Evolutionary conservation across 768 basidiomycete species (phyloP), one percentile per base, ranked within the genome.

Genomic region (Gloeostereum incarnatum): DNA sequence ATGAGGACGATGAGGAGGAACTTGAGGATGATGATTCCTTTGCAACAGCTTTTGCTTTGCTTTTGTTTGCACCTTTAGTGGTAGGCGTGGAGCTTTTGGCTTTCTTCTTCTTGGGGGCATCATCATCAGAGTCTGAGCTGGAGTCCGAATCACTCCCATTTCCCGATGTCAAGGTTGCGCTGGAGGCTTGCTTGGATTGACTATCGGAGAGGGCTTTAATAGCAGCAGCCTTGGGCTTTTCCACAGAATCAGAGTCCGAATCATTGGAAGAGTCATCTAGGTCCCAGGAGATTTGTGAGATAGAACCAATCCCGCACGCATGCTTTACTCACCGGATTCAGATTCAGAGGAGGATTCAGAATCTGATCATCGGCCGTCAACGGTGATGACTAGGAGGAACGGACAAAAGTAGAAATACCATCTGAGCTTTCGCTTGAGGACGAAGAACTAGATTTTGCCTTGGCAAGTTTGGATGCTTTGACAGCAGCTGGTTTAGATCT

Each of bases 171-270:
- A 52, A 35, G 16, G 51, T 52, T 31, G 39, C 38, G 30, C 49
- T 52, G 2, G 47, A 49, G n/a, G 44, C 38, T 17, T 36, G 43
- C 30, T 44, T 42, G 19, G 31, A n/a, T 31, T 31, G 14, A 23
- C 35, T 33, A 27, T 43, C 44, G 4, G 46, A n/a, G n/a, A n/a
- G n/a, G n/a, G n/a, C n/a, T n/a, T n/a, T n/a, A n/a, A n/a, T n/a
- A n/a, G n/a, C n/a, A n/a, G n/a, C n/a, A n/a, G n/a, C n/a, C n/a
- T n/a, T n/a, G n/a, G n/a, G n/a, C n/a, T n/a, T n/a, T 31, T 39
- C 40, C 14, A 23, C 24, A 31, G 44, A 38, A 16, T 46, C 45
- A 24, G 55, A 48, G n/a, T 55, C 52, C 6, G 52, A 54, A 35
- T 56, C 55, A 7, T 22, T 10, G 31, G 31, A 34, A 11, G 55